phyloP scores from a whole-genome alignment of 2,329 filamentous ascomycete genomes.

The Fusarium sp. region DNA sequence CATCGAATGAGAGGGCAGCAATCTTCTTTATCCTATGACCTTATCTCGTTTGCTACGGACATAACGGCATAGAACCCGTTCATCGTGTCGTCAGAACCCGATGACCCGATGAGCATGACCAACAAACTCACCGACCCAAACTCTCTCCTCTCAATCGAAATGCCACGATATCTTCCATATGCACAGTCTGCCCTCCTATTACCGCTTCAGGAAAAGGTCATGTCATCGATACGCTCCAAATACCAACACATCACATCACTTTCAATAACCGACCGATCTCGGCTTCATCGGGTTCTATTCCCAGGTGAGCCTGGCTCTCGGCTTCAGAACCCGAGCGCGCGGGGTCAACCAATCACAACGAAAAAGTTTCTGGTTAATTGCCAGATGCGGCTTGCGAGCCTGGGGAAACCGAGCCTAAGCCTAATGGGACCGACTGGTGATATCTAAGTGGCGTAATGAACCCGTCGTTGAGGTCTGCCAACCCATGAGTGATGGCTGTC shows the following conservation, averaged over 20 bases:
- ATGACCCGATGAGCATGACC: conserved; percentile 1
- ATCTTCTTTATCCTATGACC: neutral
- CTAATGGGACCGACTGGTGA: neutral
- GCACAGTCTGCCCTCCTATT: conserved; percentile 5
- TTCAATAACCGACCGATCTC: neutral
- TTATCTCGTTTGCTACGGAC: neutral
- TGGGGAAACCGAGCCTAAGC: conserved; percentile 10
- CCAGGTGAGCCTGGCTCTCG: neutral
- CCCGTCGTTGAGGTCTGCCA: neutral
- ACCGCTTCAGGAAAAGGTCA: conserved; percentile 1
- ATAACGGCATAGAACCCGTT: conserved; percentile 1
- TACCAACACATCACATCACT: neutral
- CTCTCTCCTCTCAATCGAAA: neutral
- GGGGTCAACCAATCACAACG: neutral
- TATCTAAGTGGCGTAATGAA: neutral
- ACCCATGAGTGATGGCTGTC: neutral
- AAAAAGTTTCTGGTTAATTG: neutral
- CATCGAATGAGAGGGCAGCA: neutral
- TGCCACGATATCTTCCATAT: conserved; percentile 7
- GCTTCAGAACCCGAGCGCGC: conserved; percentile 9
- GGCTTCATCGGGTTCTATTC: conserved; percentile 5
- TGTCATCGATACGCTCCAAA: neutral
- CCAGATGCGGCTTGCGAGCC: conserved; percentile 9
- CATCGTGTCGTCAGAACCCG: neutral
- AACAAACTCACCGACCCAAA: neutral